A percentile compares a stretch with the other conserved stretches of the same genome.
These are phyloP conservation scores for Asterophora lycoperdoides DNA, from an alignment of 768 basidiomycete genomes.

Conservation along the genomic window DNA sequence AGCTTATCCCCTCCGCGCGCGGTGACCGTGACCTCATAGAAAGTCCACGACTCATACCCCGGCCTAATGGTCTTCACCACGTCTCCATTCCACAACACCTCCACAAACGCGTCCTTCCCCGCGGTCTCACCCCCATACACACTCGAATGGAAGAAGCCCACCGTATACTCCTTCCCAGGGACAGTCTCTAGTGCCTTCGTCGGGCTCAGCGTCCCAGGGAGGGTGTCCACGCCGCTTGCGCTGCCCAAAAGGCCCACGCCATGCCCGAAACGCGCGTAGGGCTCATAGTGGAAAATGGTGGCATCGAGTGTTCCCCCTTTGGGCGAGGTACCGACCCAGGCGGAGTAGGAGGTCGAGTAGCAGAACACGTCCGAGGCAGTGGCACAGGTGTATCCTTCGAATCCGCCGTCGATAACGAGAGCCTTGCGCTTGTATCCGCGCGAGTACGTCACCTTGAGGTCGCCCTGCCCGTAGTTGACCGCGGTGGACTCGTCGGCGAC, in stretches of 20 bases:
- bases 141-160: slow-evolving; percentile 41
- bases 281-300: slow-evolving; percentile 37
- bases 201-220: slow-evolving; percentile 36
- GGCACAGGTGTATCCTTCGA: slow-evolving; percentile 38
- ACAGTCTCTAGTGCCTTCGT: slow-evolving; percentile 29
- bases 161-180: slow-evolving; percentile 33
- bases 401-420: slow-evolving; percentile 37
- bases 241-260: slow-evolving; percentile 42
- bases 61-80: slow-evolving; percentile 29
- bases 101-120: slow-evolving; percentile 33
- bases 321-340: slow-evolving; percentile 38
- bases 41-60: slow-evolving; percentile 36
- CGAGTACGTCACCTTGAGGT: slow-evolving; percentile 42
- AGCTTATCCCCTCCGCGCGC: slow-evolving; percentile 21
- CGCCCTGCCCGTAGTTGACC: slow-evolving; percentile 42
- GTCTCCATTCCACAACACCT: slow-evolving; percentile 41
- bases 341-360: slow-evolving; percentile 30
- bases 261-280: slow-evolving; percentile 37
- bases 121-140: slow-evolving; percentile 30
- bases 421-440: slow-evolving; percentile 42
- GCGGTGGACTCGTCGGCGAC: slow-evolving; percentile 41
- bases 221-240: slow-evolving; percentile 31
- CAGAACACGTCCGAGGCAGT: slow-evolving; percentile 29
- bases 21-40: slow-evolving; percentile 31
- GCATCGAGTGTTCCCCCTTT: slow-evolving; percentile 37